Percentiles rank a stretch among this genome's conserved stretches.
These are phyloP conservation scores for Lachnellula arida DNA, from an alignment of 2,329 filamentous ascomycete species.

Conservation along the genomic window DNA sequence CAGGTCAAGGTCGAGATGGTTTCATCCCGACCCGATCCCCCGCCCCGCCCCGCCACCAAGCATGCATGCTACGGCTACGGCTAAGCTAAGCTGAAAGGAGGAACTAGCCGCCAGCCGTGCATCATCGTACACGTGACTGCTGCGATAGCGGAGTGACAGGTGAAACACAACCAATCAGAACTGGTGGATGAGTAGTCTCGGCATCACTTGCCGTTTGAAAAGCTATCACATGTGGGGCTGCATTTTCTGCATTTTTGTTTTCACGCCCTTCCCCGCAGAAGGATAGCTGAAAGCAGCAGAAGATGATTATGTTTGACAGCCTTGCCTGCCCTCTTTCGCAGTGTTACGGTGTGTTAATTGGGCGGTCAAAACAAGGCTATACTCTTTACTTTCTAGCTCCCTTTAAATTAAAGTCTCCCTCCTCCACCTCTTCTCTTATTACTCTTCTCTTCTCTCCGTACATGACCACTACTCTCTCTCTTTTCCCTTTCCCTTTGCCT, in stretches of 20 bases:
- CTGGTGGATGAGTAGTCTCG: neutral
- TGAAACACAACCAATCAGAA: neutral
- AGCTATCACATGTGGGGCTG: too few relatives aligned
- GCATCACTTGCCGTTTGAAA: too few relatives aligned
- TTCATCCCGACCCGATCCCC: too few relatives aligned
- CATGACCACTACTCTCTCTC: neutral
- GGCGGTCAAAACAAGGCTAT: neutral
- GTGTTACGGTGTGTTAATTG: too few relatives aligned
- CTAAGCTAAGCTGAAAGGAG: neutral
- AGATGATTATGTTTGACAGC: too few relatives aligned
- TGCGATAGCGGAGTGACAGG: conserved; percentile 5
- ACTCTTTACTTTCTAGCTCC: neutral
- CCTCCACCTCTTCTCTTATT: neutral
- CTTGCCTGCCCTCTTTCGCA: too few relatives aligned
- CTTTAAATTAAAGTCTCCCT: neutral
- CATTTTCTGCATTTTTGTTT: too few relatives aligned
- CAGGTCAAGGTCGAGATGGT: too few relatives aligned
- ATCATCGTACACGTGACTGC: neutral
- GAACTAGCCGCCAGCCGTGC: neutral
- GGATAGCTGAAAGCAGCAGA: too few relatives aligned
- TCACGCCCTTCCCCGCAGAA: too few relatives aligned
- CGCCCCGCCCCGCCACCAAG: too few relatives aligned
- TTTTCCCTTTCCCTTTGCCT: neutral
- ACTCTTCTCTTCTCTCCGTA: neutral
- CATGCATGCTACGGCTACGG: too few relatives aligned